Evolutionary conservation across 2,329 filamentous ascomycete genomes (phyloP).

Genomic region (Phaeosphaeriaceae sp.): DNA sequence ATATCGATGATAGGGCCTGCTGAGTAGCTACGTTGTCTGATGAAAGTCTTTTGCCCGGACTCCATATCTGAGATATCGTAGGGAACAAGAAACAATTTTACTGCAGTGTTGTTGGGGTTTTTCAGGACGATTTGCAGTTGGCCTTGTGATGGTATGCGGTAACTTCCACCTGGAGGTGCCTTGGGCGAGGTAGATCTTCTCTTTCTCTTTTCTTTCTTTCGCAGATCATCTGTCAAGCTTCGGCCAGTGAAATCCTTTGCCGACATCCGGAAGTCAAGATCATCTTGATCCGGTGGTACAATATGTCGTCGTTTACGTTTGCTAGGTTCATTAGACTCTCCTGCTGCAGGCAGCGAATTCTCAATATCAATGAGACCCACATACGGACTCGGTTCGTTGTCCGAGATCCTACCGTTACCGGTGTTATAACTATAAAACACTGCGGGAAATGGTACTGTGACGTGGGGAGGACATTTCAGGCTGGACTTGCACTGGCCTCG

Average conservation of each 20-base stretch:
- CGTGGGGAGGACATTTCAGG: constrained; percentile 85
- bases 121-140: constrained; percentile 97
- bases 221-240: constrained; percentile 43
- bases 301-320: constrained; percentile 50
- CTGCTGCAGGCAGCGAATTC: constrained; percentile 68
- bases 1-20: constrained; percentile 83
- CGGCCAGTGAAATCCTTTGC: constrained; percentile 21
- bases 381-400: constrained; percentile 93
- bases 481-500: constrained; percentile 86
- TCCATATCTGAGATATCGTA: constrained; percentile 95
- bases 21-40: constrained; percentile 92
- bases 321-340: constrained; percentile 49
- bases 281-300: constrained; percentile 31
- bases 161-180: constrained; percentile 84
- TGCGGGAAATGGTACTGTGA: constrained; percentile 87
- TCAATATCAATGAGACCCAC: constrained; percentile 93
- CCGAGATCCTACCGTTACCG: constrained; percentile 69
- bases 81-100: constrained; percentile 92
- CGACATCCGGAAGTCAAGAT: constrained; percentile 28
- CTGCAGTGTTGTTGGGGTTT: constrained; percentile 97
- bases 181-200: constrained; percentile 63
- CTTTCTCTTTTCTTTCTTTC: constrained; percentile 63
- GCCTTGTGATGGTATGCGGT: constrained; percentile 90
- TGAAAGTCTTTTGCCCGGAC: constrained; percentile 91
- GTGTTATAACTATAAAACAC: constrained; percentile 93